Evolutionary conservation across 2,329 filamentous ascomycete species (phyloP).

Genomic region (Moelleriella libera): DNA sequence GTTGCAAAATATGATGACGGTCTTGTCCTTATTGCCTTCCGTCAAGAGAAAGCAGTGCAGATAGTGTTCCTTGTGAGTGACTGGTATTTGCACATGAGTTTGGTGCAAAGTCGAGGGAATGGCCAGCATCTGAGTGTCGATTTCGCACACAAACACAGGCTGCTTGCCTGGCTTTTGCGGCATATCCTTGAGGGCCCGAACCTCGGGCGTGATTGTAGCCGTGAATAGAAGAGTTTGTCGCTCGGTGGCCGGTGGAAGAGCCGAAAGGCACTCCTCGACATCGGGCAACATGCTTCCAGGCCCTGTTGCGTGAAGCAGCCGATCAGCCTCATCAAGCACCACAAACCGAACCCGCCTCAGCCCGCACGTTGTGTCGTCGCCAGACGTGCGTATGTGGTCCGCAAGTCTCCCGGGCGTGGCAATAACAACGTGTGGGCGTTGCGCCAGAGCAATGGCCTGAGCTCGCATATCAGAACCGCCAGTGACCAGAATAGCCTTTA

Average conservation of each 20-base stretch:
- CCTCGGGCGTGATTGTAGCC: slow-evolving; percentile 86
- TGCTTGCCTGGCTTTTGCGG: slow-evolving; percentile 54
- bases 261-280: slow-evolving; percentile 73
- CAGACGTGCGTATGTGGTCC: slow-evolving; percentile 84
- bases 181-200: slow-evolving; percentile 71
- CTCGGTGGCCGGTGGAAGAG: slow-evolving; percentile 60
- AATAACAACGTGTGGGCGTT: slow-evolving; percentile 81
- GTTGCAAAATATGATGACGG: slow-evolving; percentile 89
- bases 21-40: slow-evolving; percentile 57
- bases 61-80: slow-evolving; percentile 90
- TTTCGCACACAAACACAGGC: slow-evolving; percentile 79
- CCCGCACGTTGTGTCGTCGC: slow-evolving; percentile 77
- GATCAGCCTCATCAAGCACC: slow-evolving; percentile 91
- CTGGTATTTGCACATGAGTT: slow-evolving; percentile 74
- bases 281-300: slow-evolving; percentile 88
- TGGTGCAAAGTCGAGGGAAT: slow-evolving; percentile 73
- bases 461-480: slow-evolving; percentile 85
- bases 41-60: slow-evolving; percentile 81
- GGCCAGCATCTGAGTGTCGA: slow-evolving; percentile 60
- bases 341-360: slow-evolving; percentile 69
- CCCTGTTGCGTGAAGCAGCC: slow-evolving; percentile 59
- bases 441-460: slow-evolving; percentile 72
- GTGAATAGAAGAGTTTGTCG: slow-evolving; percentile 95
- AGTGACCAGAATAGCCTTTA: slow-evolving; percentile 82
- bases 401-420: slow-evolving; percentile 87